phyloP scores from a whole-genome alignment of 257 asterid species.

The Plectranthus barbatus region DNA sequence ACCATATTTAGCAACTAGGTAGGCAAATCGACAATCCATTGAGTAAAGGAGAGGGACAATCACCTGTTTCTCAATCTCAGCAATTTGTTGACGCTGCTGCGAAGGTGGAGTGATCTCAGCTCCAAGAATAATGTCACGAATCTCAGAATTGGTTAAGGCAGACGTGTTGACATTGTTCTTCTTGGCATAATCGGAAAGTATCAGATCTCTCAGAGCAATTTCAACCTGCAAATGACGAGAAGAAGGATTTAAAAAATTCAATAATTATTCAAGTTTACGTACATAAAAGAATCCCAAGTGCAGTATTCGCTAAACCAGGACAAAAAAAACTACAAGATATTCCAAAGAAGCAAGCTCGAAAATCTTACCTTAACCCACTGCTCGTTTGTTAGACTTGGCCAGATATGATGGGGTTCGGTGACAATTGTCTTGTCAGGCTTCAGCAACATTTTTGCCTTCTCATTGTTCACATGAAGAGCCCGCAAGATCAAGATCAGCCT shows the following conservation, averaged over 20 bases:
- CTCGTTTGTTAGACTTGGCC: slow-evolving; percentile 95
- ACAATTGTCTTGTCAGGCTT: slow-evolving; percentile 96
- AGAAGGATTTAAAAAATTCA: background rate
- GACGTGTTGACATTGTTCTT: slow-evolving; percentile 98
- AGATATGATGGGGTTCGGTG: slow-evolving; percentile 92
- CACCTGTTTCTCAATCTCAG: slow-evolving; percentile 96
- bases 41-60: background rate
- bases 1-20: background rate
- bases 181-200: slow-evolving; percentile 95
- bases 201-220: slow-evolving; percentile 91
- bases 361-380: slow-evolving; percentile 92
- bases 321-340: background rate
- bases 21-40: background rate
- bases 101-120: slow-evolving; percentile 99
- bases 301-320: background rate
- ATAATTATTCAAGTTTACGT: background rate
- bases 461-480: slow-evolving; percentile 89
- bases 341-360: background rate
- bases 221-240: slow-evolving; percentile 57
- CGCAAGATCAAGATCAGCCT: slow-evolving; percentile 87
- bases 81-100: slow-evolving; percentile 94
- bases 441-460: slow-evolving; percentile 95
- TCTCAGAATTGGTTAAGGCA: slow-evolving; percentile 89
- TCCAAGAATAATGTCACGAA: slow-evolving; percentile 97
- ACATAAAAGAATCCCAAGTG: background rate